Evolutionary conservation across 495 filamentous ascomycete species (phyloP).

Genomic region (Penicillium flavigenum): DNA sequence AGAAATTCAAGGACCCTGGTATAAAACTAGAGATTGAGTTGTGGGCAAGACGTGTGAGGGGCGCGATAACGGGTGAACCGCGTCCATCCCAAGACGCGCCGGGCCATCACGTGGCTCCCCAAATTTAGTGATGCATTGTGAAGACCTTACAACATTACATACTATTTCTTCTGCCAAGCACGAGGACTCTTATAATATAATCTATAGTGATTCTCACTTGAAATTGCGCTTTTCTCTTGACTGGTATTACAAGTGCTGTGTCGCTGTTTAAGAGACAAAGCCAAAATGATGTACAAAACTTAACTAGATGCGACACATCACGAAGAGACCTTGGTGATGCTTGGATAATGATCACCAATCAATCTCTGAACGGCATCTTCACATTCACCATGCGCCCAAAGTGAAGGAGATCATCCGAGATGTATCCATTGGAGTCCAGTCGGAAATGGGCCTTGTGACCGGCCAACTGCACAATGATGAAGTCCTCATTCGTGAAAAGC

Average conservation of each 20-base stretch:
- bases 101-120: slow-evolving; percentile 24
- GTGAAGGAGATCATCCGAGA: slow-evolving; percentile 39
- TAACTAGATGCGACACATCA: background rate
- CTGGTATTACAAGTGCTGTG: slow-evolving; percentile 5
- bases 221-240: background rate
- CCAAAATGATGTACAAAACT: slow-evolving; percentile 10
- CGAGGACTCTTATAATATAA: background rate
- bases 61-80: slow-evolving; percentile 31
- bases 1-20: slow-evolving; percentile 16
- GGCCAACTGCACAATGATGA: slow-evolving; percentile 45
- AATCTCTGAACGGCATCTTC: slow-evolving; percentile 7
- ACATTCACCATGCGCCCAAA: slow-evolving; percentile 34
- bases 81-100: slow-evolving; percentile 25
- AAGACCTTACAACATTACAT: background rate
- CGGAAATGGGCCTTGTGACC: slow-evolving; percentile 41
- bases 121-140: background rate
- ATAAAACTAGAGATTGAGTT: slow-evolving; percentile 9
- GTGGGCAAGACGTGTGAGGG: slow-evolving; percentile 24
- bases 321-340: background rate
- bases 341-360: background rate
- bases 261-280: background rate
- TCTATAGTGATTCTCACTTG: background rate
- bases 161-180: background rate
- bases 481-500: slow-evolving; percentile 47
- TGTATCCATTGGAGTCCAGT: slow-evolving; percentile 42